Evolutionary conservation across 2,329 filamentous ascomycete genomes (phyloP).

Genomic region (Aspergillus chevalieri): DNA sequence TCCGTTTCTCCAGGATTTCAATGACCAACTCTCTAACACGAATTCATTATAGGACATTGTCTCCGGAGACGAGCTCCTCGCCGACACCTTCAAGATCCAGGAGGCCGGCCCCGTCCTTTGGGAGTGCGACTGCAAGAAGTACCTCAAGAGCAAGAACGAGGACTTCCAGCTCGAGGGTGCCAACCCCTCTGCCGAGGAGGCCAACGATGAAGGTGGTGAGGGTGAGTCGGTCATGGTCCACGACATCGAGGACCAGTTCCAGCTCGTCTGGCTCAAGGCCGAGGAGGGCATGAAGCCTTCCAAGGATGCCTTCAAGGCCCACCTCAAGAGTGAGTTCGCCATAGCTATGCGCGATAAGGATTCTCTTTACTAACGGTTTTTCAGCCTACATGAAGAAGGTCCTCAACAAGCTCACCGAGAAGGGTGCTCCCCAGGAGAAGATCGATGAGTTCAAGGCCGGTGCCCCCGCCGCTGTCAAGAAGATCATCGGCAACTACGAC

Average conservation of each 20-base stretch:
- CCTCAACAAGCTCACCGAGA: conserved; percentile 63
- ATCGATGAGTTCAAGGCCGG: conserved; percentile 75
- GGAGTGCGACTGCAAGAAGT: conserved; percentile 89
- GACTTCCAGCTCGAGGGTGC: conserved; percentile 64
- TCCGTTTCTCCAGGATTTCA: neutral
- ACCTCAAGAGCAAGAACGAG: conserved; percentile 65
- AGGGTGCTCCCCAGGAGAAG: conserved; percentile 56
- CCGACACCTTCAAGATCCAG: conserved; percentile 84
- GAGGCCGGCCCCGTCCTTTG: conserved; percentile 68
- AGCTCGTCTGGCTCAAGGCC: conserved; percentile 57
- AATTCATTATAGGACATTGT: conserved; percentile 64
- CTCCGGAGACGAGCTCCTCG: conserved; percentile 91
- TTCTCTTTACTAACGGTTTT: neutral
- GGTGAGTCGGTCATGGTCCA: conserved; percentile 66
- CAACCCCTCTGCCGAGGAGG: conserved; percentile 88
- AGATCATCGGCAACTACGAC: conserved; percentile 83
- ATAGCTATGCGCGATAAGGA: neutral
- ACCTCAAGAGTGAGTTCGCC: conserved; percentile 69
- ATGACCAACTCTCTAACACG: neutral
- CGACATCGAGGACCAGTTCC: conserved; percentile 91
- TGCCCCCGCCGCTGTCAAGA: conserved; percentile 70
- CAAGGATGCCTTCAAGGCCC: conserved; percentile 77
- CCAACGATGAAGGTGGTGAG: conserved; percentile 66
- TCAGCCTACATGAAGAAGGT: conserved; percentile 87
- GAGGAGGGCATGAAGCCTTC: conserved; percentile 45